Evolutionary conservation across 2,329 filamentous ascomycete species (phyloP).

Genomic region (Teratosphaeria zuluensis): DNA sequence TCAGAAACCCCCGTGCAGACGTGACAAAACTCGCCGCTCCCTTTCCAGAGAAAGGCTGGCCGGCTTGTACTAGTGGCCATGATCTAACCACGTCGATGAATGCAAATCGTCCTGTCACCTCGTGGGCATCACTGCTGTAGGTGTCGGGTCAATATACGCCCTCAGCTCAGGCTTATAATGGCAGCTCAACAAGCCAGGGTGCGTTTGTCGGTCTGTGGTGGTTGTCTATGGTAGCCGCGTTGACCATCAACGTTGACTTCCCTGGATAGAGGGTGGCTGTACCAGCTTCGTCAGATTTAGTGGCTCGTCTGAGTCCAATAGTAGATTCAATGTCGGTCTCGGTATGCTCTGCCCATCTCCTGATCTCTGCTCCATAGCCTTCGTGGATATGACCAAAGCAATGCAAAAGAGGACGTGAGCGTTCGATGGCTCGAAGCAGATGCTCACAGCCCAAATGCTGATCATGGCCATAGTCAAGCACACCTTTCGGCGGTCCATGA

Average conservation of each 20-base stretch:
- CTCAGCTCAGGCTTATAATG: background rate
- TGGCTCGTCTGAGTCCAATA: background rate
- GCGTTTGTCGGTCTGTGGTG: background rate
- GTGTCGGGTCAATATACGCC: background rate
- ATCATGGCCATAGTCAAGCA: conserved; percentile 21
- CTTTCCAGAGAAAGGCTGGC: too few species aligned
- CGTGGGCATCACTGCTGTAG: background rate
- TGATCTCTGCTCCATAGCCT: conserved; percentile 47
- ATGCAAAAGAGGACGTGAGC: conserved; percentile 38
- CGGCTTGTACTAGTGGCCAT: too few species aligned
- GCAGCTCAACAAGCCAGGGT: background rate
- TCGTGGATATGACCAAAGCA: conserved; percentile 53
- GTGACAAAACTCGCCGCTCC: too few species aligned
- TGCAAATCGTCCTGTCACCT: background rate
- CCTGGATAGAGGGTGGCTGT: background rate
- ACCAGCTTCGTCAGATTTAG: background rate
- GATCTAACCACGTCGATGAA: too few species aligned
- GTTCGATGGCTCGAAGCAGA: conserved; percentile 39
- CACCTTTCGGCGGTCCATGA: conserved; percentile 28
- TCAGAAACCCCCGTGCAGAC: background rate
- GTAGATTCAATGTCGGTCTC: background rate
- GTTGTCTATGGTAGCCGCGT: background rate
- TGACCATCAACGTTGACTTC: background rate
- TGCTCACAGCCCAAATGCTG: conserved; percentile 31
- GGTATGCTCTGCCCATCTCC: conserved; percentile 40